Conservation (phyloP, 495 filamentous ascomycete species). For the Zalerion maritima region DNA sequence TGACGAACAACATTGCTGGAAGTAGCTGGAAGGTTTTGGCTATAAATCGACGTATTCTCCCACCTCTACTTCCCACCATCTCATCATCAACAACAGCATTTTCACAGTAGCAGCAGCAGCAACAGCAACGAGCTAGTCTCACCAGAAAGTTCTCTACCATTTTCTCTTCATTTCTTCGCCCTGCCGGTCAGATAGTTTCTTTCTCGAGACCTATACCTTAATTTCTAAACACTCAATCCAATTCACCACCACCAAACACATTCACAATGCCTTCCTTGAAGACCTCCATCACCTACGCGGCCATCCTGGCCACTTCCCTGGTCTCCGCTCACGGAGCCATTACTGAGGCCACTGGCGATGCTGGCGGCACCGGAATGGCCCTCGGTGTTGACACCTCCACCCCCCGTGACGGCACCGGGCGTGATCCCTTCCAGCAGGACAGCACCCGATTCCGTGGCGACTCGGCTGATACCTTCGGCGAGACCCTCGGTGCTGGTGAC, state of each 20-base stretch:
- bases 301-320: slow-evolving; percentile 18
- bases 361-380: slow-evolving; percentile 33
- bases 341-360: slow-evolving; percentile 29
- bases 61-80: no score
- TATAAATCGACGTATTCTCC: no score
- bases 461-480: slow-evolving; percentile 27
- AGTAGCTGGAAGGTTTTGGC: no score
- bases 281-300: slow-evolving; percentile 15
- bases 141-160: slow-evolving; percentile 4
- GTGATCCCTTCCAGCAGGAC: slow-evolving; percentile 38
- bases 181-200: slow-evolving; percentile 20
- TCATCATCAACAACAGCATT: no score
- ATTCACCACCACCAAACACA: no score
- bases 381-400: slow-evolving; percentile 32
- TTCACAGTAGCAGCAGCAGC: no score
- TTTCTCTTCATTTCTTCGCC: slow-evolving; percentile 3
- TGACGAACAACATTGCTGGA: no score
- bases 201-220: slow-evolving; percentile 4
- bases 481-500: slow-evolving; percentile 25
- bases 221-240: neutral
- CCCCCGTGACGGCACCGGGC: slow-evolving; percentile 36
- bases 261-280: slow-evolving; percentile 19
- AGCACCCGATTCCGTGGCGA: slow-evolving; percentile 33
- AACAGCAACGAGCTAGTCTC: no score
- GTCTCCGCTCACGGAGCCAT: slow-evolving; percentile 36